phyloP scores from a whole-genome alignment of 2,329 filamentous ascomycete species.

The Lecanicillium sp. region DNA sequence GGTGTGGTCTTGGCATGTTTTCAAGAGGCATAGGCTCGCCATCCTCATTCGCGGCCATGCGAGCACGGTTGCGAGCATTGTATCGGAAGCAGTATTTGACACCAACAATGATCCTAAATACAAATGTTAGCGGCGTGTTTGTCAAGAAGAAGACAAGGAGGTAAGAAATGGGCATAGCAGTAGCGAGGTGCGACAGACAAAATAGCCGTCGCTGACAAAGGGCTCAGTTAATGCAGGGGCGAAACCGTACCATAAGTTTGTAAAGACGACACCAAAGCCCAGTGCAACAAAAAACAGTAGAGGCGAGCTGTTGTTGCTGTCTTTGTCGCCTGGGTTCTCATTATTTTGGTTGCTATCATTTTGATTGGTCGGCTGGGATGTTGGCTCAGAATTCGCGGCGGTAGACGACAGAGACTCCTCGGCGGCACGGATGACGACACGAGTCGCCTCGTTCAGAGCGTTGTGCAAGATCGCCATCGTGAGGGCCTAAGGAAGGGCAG shows the following conservation, averaged over 20 bases:
- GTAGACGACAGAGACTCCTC: constrained; percentile 15
- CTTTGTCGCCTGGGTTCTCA: constrained; percentile 11
- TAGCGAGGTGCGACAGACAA: too few species aligned
- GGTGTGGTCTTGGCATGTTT: constrained; percentile 74
- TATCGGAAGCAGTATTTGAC: constrained; percentile 99
- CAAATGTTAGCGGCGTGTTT: not conserved
- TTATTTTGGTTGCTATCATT: constrained; percentile 13
- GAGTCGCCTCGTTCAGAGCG: constrained; percentile 17
- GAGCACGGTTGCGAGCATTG: constrained; percentile 81
- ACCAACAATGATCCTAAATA: constrained; percentile 88
- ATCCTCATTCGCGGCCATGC: constrained; percentile 63
- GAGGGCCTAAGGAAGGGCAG: constrained; percentile 11
- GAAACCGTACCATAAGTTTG: constrained; percentile 86
- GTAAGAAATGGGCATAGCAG: too few species aligned
- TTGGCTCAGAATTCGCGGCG: constrained; percentile 3
- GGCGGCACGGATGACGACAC: constrained; percentile 16
- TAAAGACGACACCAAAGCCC: constrained; percentile 96
- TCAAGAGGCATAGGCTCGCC: constrained; percentile 84
- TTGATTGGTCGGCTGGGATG: constrained; percentile 4
- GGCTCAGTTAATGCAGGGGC: not conserved
- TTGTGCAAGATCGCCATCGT: constrained; percentile 18
- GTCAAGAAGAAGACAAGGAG: too few species aligned
- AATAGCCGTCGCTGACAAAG: too few species aligned
- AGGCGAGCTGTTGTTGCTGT: constrained; percentile 29
- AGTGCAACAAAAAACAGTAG: constrained; percentile 81